Base-by-base conservation (phyloP, 2,329 filamentous ascomycete species). In the Monilinia aucupariae region DNA sequence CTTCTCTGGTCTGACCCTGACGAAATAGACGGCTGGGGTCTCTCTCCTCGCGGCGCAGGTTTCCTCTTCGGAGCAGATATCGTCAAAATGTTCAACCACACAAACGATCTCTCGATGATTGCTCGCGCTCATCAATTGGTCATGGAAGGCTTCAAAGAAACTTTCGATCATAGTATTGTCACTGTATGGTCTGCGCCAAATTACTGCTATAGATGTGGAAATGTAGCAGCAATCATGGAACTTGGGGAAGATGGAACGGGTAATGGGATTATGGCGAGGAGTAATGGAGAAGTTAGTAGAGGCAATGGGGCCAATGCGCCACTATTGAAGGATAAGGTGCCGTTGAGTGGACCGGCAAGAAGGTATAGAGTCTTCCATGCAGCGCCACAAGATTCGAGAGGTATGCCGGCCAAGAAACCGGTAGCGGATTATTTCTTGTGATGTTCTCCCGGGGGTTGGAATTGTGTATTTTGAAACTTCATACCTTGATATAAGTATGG, bases 121-220 rank as follows among this genome's bases (percentile, higher is more conserved):
- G 94, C 93, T 22, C 86, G 94, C 62, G 94, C 94, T 0, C 94
- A 99, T 74, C 94, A 99, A 76, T 85, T 99, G 27, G 94, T 99
- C 68, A 99, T 97, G 94, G 94, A 99, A 75, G 94, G 94, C 0
- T 99, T 97, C 77, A 97, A 97, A 78, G 94, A 97, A 75, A 97
- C 97, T 92, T 99, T 97, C 73, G 91, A 96, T 74, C 89, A 87
- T 17, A 91, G 87, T 54, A 97, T 99, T 67, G 94, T 97, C 49
- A 99, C 94, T 0, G 94, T 99, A n/a, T 99, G 94, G 93, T 96
- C 90, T 0, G 92, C 92, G 12, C 92, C 92, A 0, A 97, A 97
- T 75, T 97, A 97, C 80, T 97, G 92, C 78, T 97, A 97, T 78
- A 67, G 67, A 45, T 97, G 92, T 73, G 92, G 92, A 61, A 97